phyloP scores from a whole-genome alignment of 192 early-diverging fungal genomes.

The Coemansia furcata region DNA sequence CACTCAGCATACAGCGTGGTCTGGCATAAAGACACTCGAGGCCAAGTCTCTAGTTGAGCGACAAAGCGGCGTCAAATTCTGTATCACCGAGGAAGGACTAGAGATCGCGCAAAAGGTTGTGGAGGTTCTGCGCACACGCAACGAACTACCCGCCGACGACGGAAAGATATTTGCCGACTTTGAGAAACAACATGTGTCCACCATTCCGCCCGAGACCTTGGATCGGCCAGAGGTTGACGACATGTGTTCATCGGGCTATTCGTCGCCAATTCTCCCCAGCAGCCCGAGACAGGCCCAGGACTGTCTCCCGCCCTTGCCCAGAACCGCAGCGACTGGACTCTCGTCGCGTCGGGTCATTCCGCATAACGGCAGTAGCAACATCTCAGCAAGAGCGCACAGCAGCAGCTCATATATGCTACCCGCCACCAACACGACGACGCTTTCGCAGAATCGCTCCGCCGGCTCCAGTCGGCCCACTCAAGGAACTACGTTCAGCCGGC shows the following conservation, averaged over 20 bases:
- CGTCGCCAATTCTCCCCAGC: not conserved
- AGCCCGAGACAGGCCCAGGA: not conserved
- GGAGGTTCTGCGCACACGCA: conserved; percentile 29
- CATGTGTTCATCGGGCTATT: not conserved
- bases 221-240: not conserved
- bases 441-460: conserved; percentile 5
- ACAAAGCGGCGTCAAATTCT: conserved; percentile 59
- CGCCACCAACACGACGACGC: not conserved
- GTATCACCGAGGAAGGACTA: conserved; percentile 70
- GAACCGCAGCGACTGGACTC: not conserved
- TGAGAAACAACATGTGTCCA: not conserved
- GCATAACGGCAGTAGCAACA: not conserved
- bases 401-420: conserved; percentile 2
- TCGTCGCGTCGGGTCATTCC: not conserved
- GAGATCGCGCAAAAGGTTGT: conserved; percentile 58
- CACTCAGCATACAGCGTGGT: conserved; percentile 72
- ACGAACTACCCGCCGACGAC: conserved; percentile 24
- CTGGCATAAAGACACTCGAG: conserved; percentile 68
- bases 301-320: not conserved
- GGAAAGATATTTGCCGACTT: conserved; percentile 13
- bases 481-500: conserved; percentile 21
- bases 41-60: conserved; percentile 66
- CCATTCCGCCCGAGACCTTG: not conserved
- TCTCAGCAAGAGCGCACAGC: conserved; percentile 1
- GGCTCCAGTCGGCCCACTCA: conserved; percentile 11